Evolutionary conservation across 2,329 filamentous ascomycete genomes (phyloP).

Genomic region (Davidsoniella australis): DNA sequence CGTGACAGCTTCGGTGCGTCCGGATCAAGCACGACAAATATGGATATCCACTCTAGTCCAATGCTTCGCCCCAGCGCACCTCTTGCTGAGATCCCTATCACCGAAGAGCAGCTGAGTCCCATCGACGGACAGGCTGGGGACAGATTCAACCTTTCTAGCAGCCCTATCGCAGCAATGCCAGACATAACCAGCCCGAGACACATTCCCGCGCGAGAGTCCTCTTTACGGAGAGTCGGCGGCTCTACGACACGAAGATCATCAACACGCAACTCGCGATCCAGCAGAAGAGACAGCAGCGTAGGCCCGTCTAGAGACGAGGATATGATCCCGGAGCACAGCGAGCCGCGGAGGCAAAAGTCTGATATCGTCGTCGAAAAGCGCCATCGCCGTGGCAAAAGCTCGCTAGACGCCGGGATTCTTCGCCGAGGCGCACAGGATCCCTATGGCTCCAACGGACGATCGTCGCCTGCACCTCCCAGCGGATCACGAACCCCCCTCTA

Average conservation of each 20-base stretch:
- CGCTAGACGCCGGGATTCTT: constrained; percentile 6
- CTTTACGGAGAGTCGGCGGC: constrained; percentile 38
- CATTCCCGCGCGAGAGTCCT: constrained; percentile 54
- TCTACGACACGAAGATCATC: constrained; percentile 35
- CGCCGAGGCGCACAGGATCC: neutral
- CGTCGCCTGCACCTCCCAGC: neutral
- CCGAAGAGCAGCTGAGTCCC: constrained; percentile 31
- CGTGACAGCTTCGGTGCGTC: constrained; percentile 28
- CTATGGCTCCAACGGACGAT: neutral
- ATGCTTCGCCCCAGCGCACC: constrained; percentile 5
- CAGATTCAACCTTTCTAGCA: constrained; percentile 17
- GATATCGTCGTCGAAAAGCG: neutral
- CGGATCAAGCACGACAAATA: constrained; percentile 20
- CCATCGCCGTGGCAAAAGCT: constrained; percentile 9
- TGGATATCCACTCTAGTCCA: constrained; percentile 28
- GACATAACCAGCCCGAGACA: constrained; percentile 26
- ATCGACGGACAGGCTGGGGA: constrained; percentile 16
- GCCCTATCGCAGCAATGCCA: constrained; percentile 18
- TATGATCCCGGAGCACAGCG: constrained; percentile 27
- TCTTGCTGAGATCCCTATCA: constrained; percentile 34
- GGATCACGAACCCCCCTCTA: neutral
- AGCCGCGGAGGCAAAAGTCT: constrained; percentile 15
- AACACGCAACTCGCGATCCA: constrained; percentile 29
- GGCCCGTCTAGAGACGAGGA: constrained; percentile 17
- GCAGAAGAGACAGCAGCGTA: constrained; percentile 26